Percentiles rank a stretch among this genome's conserved stretches.
Evolutionary conservation across 2,329 filamentous ascomycete species (phyloP).

Genomic region (Leptographium wingfieldii): DNA sequence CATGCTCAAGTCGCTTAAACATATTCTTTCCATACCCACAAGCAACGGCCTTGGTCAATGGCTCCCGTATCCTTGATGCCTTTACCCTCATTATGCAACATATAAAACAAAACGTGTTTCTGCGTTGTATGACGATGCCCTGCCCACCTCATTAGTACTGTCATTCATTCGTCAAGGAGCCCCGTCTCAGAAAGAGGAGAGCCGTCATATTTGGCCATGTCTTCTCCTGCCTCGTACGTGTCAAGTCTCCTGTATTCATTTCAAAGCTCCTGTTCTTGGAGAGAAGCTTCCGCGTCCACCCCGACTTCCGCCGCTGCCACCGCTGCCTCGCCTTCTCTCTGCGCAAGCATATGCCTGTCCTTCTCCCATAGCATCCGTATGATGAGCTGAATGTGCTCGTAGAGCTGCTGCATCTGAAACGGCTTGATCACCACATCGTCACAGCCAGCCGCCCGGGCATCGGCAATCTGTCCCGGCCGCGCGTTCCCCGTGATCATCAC

Average conservation of each 20-base stretch:
- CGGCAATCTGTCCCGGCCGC: conserved; percentile 44
- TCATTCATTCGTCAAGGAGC: conserved; percentile 1
- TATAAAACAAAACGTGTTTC: background rate
- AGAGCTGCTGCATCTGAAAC: conserved; percentile 49
- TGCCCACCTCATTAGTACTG: background rate
- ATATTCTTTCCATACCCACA: background rate
- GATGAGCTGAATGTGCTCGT: conserved; percentile 45
- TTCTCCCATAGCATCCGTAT: conserved; percentile 16
- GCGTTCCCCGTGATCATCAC: conserved; percentile 59
- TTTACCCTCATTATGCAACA: background rate
- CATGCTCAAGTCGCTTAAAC: background rate
- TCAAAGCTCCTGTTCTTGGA: background rate
- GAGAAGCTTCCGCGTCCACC: background rate
- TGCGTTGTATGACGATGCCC: background rate
- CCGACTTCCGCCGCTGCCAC: background rate
- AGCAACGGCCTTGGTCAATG: background rate
- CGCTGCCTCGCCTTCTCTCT: background rate
- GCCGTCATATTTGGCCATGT: background rate
- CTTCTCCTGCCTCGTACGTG: background rate
- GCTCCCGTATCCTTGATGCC: background rate
- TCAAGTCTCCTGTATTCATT: background rate
- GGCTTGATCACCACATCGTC: conserved; percentile 63
- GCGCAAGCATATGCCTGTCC: background rate
- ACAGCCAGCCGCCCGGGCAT: conserved; percentile 37
- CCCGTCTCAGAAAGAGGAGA: background rate